Evolutionary conservation across 192 early-diverging fungal genomes (phyloP).

Genomic region (Backusella mclennaniae): DNA sequence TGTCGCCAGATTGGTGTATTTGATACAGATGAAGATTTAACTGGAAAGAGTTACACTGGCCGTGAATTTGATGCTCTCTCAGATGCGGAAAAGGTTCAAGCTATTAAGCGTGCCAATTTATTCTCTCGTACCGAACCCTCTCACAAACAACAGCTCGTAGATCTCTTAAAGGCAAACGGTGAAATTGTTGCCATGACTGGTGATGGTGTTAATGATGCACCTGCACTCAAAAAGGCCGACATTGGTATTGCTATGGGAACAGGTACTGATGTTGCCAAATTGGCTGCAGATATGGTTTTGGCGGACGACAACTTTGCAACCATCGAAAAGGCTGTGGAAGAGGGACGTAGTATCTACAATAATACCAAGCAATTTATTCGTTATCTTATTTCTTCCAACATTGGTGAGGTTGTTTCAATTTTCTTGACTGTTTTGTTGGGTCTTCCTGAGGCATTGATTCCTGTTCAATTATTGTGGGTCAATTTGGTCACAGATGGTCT

Average conservation of each 20-base stretch:
- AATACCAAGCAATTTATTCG: conserved; percentile 99
- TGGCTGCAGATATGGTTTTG: conserved; percentile 97
- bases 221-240: conserved; percentile 96
- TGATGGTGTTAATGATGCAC: conserved; percentile 99
- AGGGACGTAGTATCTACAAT: conserved; percentile 97
- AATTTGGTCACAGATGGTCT: conserved; percentile 98
- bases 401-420: conserved; percentile 97
- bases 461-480: conserved; percentile 98
- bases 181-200: conserved; percentile 95
- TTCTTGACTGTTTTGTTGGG: conserved; percentile 96
- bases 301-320: conserved; percentile 99
- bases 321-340: conserved; percentile 95
- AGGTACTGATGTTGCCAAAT: conserved; percentile 98
- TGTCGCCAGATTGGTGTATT: conserved; percentile 96
- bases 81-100: conserved; percentile 65
- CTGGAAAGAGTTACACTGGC: conserved; percentile 80
- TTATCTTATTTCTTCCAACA: conserved; percentile 97
- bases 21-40: conserved; percentile 59
- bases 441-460: conserved; percentile 96
- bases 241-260: conserved; percentile 99
- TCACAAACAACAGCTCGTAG: conserved; percentile 94
- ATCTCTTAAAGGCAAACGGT: conserved; percentile 81
- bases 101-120: conserved; percentile 72
- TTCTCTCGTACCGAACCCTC: conserved; percentile 96
- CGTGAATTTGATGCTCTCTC: conserved; percentile 92